phyloP scores from a whole-genome alignment of 2,329 filamentous ascomycete genomes.

The Ophiosphaerella korrae region DNA sequence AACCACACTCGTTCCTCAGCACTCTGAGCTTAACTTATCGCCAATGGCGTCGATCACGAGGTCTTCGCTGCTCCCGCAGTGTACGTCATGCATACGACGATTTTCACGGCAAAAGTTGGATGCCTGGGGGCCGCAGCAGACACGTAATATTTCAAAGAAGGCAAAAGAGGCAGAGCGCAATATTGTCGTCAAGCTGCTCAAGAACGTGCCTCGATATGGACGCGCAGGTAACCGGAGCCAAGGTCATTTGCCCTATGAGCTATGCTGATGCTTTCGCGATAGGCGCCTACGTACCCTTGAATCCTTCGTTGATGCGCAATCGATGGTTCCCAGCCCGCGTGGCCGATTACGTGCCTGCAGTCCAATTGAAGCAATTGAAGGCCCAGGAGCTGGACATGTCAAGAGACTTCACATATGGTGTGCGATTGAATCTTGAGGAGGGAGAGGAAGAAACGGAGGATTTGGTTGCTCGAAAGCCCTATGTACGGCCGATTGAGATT shows the following conservation, averaged over 20 bases:
- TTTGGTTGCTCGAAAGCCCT: conserved; percentile 22
- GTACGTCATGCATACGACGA: conserved; percentile 45
- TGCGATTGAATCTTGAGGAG: conserved; percentile 37
- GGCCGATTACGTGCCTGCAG: conserved; percentile 58
- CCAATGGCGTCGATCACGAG: conserved; percentile 42
- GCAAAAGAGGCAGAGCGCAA: conserved; percentile 48
- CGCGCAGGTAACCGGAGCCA: conserved; percentile 35
- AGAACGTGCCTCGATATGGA: conserved; percentile 60
- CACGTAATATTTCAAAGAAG: conserved; percentile 53
- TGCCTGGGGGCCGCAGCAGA: conserved; percentile 41
- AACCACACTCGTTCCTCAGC: not conserved
- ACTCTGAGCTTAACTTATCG: not conserved
- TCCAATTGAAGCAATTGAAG: conserved; percentile 53
- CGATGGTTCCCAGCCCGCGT: conserved; percentile 57
- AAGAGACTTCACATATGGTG: conserved; percentile 54
- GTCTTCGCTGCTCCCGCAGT: conserved; percentile 45
- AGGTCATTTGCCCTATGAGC: not conserved
- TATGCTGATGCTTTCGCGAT: conserved; percentile 21
- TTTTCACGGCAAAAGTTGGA: conserved; percentile 38
- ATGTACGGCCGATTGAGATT: conserved; percentile 48
- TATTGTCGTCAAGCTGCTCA: conserved; percentile 58
- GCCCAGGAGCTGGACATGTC: conserved; percentile 51
- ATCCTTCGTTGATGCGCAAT: conserved; percentile 61
- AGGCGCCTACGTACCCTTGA: conserved; percentile 60
- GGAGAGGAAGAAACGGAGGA: conserved; percentile 29